Base-by-base conservation (phyloP, 768 basidiomycete genomes). In the Gymnopilus dilepis region DNA sequence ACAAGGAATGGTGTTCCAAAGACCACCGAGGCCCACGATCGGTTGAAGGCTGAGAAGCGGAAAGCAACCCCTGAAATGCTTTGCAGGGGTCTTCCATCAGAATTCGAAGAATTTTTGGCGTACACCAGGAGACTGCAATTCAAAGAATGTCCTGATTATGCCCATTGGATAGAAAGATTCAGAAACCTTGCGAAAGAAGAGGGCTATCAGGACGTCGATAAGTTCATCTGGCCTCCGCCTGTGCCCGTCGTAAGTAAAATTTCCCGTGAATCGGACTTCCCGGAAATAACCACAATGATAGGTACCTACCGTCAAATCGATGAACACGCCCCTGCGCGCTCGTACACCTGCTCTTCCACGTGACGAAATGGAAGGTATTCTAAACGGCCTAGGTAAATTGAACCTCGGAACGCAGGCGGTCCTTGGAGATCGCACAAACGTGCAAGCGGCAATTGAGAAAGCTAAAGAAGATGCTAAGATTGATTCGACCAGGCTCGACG, bases 1-100 rank as follows among this genome's bases (percentile, higher is more conserved):
- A 92, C 90, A 40, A 83, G 91, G 22, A 89, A 89, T 62, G 91
- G 91, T n/a, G 83, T 92, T 13, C 91, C 91, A 7, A 89, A 88
- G 66, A 86, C 86, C 6, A 83, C 86, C 21, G 80, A 77, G 17
- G 85, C 85, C 9, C 90, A 92, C 72, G 77, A 82, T 28, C 80
- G 78, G 3, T 74, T 93, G 15, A 91, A 87, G 56, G 80, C 79
- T n/a, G 85, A 84, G 60, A 93, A 93, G 70, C 78, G 78, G 42
- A 72, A 70, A 34, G 85, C 88, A 1, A 78, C 77, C 0, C 85
- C 90, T 30, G 89, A 90, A 66, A 82, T 86, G 38, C 77, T 93
- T 24, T 92, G 90, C 61, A 81, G 82, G 47, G 86, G 88, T 17
- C 73, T 93, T 28, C 91, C 91, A 0, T 76, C 77, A 2, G 86